Evolutionary conservation across 768 basidiomycete genomes (phyloP).

Genomic region (Serendipita sp.): DNA sequence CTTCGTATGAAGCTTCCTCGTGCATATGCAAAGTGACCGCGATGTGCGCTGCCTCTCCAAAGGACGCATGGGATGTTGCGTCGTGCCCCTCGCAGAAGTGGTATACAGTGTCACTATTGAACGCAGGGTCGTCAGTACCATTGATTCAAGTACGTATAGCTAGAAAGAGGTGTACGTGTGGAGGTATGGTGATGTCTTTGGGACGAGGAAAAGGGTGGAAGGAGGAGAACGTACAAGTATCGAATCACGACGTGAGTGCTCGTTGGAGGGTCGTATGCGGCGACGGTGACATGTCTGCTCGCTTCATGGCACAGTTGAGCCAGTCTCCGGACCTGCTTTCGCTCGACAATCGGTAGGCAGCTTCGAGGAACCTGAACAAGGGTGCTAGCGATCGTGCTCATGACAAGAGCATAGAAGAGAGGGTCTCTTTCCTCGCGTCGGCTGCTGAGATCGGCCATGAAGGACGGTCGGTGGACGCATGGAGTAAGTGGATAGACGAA

Average conservation of each 20-base stretch:
- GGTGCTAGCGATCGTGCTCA: conserved; percentile 77
- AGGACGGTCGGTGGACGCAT: conserved; percentile 78
- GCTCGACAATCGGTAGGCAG: conserved; percentile 67
- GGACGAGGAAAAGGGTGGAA: not conserved
- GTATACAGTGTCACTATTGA: conserved; percentile 55
- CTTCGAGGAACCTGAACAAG: conserved; percentile 77
- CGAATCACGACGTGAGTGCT: conserved; percentile 76
- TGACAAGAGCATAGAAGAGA: conserved; percentile 78
- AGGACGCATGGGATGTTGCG: conserved; percentile 72
- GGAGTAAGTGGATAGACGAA: conserved; percentile 86
- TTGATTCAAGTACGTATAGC: not conserved
- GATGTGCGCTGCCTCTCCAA: conserved; percentile 74
- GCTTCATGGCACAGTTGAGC: conserved; percentile 70
- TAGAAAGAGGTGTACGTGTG: conserved; percentile 16
- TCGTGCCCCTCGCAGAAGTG: conserved; percentile 83
- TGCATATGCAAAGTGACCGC: conserved; percentile 72
- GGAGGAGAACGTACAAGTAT: conserved; percentile 49
- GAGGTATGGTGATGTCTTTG: not conserved
- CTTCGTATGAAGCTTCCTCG: conserved; percentile 69
- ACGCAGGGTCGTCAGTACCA: not conserved
- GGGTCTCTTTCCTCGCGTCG: conserved; percentile 74
- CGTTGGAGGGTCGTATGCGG: conserved; percentile 67
- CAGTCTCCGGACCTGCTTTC: conserved; percentile 66
- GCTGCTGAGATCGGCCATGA: conserved; percentile 74
- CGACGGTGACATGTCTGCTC: conserved; percentile 62